phyloP scores from a whole-genome alignment of 2,329 filamentous ascomycete species.

The Aspergillus fijiensis region DNA sequence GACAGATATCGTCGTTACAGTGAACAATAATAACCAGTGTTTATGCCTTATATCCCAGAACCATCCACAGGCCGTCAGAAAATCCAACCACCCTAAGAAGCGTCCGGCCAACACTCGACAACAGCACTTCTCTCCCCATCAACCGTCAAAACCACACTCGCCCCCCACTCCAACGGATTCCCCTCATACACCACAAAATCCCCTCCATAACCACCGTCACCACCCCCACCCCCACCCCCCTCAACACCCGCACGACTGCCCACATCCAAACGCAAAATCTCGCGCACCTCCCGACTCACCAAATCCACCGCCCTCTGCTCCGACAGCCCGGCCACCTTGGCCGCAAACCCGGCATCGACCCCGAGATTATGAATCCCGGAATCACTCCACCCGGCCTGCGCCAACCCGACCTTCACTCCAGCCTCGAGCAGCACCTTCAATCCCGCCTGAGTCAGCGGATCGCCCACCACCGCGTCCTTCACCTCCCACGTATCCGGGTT shows the following conservation, averaged over 20 bases:
- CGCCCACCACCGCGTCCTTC: background rate
- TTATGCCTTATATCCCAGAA: too few relatives aligned
- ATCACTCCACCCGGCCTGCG: background rate
- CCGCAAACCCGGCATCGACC: background rate
- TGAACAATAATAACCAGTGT: too few relatives aligned
- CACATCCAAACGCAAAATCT: background rate
- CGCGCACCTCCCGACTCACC: background rate
- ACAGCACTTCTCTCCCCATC: background rate
- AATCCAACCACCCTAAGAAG: background rate
- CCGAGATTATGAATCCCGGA: background rate
- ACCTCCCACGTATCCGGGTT: background rate
- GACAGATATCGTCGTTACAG: too few relatives aligned
- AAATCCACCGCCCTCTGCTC: background rate
- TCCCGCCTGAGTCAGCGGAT: background rate
- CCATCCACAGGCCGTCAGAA: too few relatives aligned
- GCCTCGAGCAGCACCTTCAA: background rate
- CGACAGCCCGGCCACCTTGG: background rate
- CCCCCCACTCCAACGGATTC: background rate
- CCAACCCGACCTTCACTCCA: background rate
- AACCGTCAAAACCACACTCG: background rate
- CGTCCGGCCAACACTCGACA: constrained; percentile 1
- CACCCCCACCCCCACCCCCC: background rate
- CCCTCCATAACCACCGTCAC: background rate
- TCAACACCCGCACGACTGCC: too few relatives aligned
- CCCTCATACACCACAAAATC: constrained; percentile 1